Percentiles rank a stretch among this genome's conserved stretches.
These are phyloP conservation scores for Heracleum sosnowskyi DNA, from an alignment of 129 eudicot genomes.

Conservation along the genomic window DNA sequence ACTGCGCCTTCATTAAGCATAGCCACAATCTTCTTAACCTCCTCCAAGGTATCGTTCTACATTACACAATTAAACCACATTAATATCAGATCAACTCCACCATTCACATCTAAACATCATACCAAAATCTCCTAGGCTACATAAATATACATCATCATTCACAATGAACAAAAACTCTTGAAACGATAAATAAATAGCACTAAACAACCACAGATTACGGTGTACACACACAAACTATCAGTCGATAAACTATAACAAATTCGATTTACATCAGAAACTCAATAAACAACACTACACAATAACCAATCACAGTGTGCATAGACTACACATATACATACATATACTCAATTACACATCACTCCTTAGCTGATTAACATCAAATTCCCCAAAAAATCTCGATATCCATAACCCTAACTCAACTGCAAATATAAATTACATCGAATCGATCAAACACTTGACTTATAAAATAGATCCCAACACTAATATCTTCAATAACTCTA, in stretches of 20 bases:
- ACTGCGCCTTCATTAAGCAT: constrained; percentile 66
- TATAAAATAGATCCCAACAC: background rate
- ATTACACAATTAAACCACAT: constrained; percentile 7
- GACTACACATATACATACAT: too few relatives aligned
- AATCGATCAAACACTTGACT: background rate
- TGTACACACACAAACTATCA: too few relatives aligned
- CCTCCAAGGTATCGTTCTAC: constrained; percentile 78
- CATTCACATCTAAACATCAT: background rate
- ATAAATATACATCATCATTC: background rate
- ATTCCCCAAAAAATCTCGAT: background rate
- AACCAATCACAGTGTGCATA: background rate
- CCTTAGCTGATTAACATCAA: background rate
- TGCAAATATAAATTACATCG: background rate
- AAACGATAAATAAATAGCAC: too few relatives aligned
- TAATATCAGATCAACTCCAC: background rate
- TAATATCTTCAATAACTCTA: background rate
- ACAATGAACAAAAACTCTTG: too few relatives aligned
- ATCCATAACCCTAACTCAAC: background rate
- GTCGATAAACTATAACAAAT: background rate
- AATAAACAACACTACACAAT: background rate
- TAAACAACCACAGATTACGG: too few relatives aligned
- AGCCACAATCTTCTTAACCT: constrained; percentile 81
- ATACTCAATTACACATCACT: background rate
- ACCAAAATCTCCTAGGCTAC: background rate
- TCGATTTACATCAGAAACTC: too few relatives aligned